Percentiles rank a stretch among this genome's conserved stretches.
Evolutionary conservation across 306 rosid genomes (phyloP).

Genomic region (Corylus avellana): DNA sequence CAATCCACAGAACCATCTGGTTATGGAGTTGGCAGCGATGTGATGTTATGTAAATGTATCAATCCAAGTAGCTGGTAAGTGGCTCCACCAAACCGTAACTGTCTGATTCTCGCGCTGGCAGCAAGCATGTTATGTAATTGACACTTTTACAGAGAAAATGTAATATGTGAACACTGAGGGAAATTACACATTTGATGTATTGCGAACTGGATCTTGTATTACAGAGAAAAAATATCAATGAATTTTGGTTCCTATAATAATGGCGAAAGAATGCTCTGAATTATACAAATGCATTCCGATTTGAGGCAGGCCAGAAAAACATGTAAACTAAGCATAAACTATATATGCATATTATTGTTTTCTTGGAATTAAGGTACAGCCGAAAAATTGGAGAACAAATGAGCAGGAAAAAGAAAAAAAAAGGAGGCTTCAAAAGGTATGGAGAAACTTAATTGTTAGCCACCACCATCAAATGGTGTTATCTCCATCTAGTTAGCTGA

Average conservation of each 20-base stretch:
- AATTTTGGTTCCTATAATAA: constrained; percentile 39
- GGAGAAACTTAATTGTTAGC: constrained; percentile 38
- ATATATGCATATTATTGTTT: constrained; percentile 22
- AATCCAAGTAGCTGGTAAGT: constrained; percentile 41
- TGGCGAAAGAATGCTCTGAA: constrained; percentile 32
- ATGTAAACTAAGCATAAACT: constrained; percentile 14
- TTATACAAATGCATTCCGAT: constrained; percentile 45
- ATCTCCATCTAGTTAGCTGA: constrained; percentile 63
- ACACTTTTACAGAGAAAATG: no score
- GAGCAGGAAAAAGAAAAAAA: constrained; percentile 18
- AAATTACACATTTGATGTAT: constrained; percentile 19
- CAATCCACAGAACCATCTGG: constrained; percentile 39
- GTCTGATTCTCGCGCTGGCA: constrained; percentile 39
- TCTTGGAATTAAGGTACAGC: constrained; percentile 34
- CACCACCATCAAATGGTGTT: constrained; percentile 28
- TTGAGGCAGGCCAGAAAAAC: constrained; percentile 31
- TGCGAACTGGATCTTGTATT: constrained; percentile 31
- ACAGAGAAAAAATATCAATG: constrained; percentile 26
- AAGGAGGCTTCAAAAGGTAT: constrained; percentile 21
- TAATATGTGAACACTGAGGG: constrained; percentile 27
- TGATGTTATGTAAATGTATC: constrained; percentile 36
- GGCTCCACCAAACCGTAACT: constrained; percentile 34
- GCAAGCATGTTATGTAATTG: constrained; percentile 18
- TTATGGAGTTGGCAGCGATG: constrained; percentile 44
- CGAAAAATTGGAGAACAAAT: constrained; percentile 30